Evolutionary conservation across 1,284 basidiomycete species (phyloP), one percentile per base, ranked within the genome.

Genomic region (Naganishia sp.): DNA sequence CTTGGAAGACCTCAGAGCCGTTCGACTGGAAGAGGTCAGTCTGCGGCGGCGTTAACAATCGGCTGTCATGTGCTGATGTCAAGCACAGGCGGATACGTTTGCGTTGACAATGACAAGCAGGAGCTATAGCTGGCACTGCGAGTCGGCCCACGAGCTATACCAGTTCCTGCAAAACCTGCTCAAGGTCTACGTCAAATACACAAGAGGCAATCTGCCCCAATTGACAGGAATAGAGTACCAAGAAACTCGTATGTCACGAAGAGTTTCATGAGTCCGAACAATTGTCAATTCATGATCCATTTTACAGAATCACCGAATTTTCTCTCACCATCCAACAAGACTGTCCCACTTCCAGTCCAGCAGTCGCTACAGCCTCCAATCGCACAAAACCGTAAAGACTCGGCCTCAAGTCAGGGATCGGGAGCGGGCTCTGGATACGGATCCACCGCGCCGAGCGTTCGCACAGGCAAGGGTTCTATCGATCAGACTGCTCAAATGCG

Each of bases 41-140:
- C n/a, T 31, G 31, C 11, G 3, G 5, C 21, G 48, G 21, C n/a
- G 16, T 33, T 33, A 6, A 31, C 53, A 28, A 10, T 18, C n/a
- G n/a, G 33, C n/a, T 21, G 2, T 39, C 13, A n/a, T 18, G 36
- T 21, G 25, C 23, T 66, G 25, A 55, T 46, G 2, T 45, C 23
- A 1, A 2, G 9, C 52, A 46, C 70, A 90, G 89, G 82, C 87
- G n/a, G 73, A 82, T 21, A 82, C 84, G 28, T 90, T 95, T 78
- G 88, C 88, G 69, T 84, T 96, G 65, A 89, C 89, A 1, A 84
- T 96, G 69, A 87, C 89, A 16, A 86, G 74, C 15, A 69, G 92
- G 76, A 87, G 90, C 21, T 96, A 96, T 80, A 84, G 83, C 73
- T 96, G 92, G 92, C 84, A 88, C 73, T 90, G 91, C 0, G 92